Base-by-base conservation (phyloP, 345 rosid species). In the Populus davidiana region DNA sequence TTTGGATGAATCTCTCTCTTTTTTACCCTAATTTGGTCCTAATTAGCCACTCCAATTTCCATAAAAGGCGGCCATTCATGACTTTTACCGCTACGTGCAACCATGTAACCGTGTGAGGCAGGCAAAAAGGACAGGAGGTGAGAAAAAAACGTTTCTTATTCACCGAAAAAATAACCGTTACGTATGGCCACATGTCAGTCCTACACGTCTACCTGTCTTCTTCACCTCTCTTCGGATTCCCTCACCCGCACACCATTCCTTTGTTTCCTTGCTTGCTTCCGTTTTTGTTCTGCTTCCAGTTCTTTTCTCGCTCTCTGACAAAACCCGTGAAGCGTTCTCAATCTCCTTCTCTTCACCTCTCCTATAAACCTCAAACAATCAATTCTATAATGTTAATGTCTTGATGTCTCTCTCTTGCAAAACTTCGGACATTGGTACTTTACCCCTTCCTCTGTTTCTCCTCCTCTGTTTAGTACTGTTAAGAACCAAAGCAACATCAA, bases 201-300 rank as follows among this genome's bases (percentile, higher is more conserved):
- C 41, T 76, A 18, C 35, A 39, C 49, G 79, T 78, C 88, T 91
- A 90, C 90, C 85, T 91, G 96, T 91, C 90, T 67, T 67, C 71
- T 77, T 86, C 90, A 78, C 16, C 77, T 44, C 65, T 29, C 86
- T 81, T 83, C 50, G 85, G 85, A 82, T 77, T 82, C 87, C 83
- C 79, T 73, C 31, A 63, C 11, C 5, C 21, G 3, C 4, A 16
- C 35, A 5, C 14, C 27, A 73, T 82, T 74, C 82, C 78, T 75
- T 9, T 67, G 75, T 71, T 83, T 80, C 68, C 66, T 70, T 29
- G 44, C 76, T 69, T 23, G 2, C 29, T 43, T 66, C 17, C 44
- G 23, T 59, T 75, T 77, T 74, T 65, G 68, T 71, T 74, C 77
- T 67, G 69, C 73, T 75, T 77, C 71, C 10, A 76, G 67, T 31